Evolutionary conservation across 257 asterid genomes (phyloP).

Genomic region (Scutellaria galericulata): DNA sequence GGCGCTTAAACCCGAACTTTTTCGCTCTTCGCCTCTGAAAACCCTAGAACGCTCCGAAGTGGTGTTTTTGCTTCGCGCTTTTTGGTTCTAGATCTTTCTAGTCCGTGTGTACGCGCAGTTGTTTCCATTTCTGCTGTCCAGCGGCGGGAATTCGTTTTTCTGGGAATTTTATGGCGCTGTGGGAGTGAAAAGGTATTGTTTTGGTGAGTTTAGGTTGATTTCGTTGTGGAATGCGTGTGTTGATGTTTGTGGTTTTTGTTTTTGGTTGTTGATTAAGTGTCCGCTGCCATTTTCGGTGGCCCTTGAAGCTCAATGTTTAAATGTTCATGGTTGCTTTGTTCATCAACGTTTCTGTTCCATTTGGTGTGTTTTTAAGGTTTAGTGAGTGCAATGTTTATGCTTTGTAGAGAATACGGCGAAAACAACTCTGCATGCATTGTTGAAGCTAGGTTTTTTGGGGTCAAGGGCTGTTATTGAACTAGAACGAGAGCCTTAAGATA

Average conservation of each 20-base stretch:
- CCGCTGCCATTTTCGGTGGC: background rate
- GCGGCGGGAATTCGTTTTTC: slow-evolving; percentile 19
- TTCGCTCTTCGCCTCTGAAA: slow-evolving; percentile 38
- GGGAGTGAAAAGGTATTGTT: slow-evolving; percentile 25
- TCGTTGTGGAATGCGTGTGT: slow-evolving; percentile 16
- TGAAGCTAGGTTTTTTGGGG: slow-evolving; percentile 11
- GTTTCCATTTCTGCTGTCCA: slow-evolving; percentile 25
- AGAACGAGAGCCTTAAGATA: slow-evolving; percentile 16
- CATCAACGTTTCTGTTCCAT: slow-evolving; percentile 3
- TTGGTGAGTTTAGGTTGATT: slow-evolving; percentile 39
- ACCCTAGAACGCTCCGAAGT: slow-evolving; percentile 51
- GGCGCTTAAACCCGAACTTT: slow-evolving; percentile 69
- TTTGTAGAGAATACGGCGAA: background rate
- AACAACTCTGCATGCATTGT: slow-evolving; percentile 51
- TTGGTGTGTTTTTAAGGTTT: slow-evolving; percentile 6
- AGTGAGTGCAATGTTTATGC: slow-evolving; percentile 13
- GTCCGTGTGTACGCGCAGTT: slow-evolving; percentile 18
- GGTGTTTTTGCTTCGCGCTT: slow-evolving; percentile 26
- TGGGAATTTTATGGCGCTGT: slow-evolving; percentile 13
- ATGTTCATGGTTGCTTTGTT: slow-evolving; percentile 14
- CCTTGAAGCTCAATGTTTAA: background rate
- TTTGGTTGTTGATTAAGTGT: background rate
- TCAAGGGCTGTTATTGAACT: slow-evolving; percentile 18
- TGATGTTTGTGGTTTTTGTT: background rate
- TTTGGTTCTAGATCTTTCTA: slow-evolving; percentile 40